Conservation (phyloP, 2,329 filamentous ascomycete species). For the Exophiala sp. region DNA sequence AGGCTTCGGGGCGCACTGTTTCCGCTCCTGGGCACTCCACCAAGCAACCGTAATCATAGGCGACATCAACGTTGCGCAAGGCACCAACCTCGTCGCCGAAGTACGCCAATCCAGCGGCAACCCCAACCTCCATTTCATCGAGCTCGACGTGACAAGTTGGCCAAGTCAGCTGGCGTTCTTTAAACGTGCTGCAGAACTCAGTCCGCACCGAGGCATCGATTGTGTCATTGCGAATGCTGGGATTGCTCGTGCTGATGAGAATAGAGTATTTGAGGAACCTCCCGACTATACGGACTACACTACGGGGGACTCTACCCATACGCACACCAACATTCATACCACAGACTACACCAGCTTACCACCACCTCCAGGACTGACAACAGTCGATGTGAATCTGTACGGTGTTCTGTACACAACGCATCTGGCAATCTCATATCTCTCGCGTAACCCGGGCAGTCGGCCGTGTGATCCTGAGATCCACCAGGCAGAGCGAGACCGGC, state of each 20-base stretch:
- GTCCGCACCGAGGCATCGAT: constrained; percentile 53
- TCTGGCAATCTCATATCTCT: constrained; percentile 47
- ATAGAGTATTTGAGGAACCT: constrained; percentile 45
- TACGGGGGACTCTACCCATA: no score
- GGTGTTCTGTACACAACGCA: constrained; percentile 62
- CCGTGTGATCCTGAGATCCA: constrained; percentile 31
- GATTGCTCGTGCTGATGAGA: constrained; percentile 43
- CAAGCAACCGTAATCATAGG: constrained; percentile 59
- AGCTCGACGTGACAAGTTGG: constrained; percentile 57
- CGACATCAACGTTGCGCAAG: constrained; percentile 53
- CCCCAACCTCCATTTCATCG: constrained; percentile 50
- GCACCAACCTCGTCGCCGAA: constrained; percentile 51
- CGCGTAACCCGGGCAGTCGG: constrained; percentile 47
- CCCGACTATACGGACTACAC: no score
- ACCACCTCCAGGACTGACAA: constrained; percentile 45
- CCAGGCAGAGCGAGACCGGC: constrained; percentile 45
- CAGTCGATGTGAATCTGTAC: constrained; percentile 57
- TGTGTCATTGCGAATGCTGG: constrained; percentile 63
- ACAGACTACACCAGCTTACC: no score
- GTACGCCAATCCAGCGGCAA: constrained; percentile 57
- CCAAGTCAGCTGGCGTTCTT: constrained; percentile 59
- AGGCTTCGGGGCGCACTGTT: constrained; percentile 54
- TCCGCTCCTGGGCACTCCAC: constrained; percentile 49
- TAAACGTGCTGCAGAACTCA: constrained; percentile 50
- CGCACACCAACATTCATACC: no score